phyloP scores from a whole-genome alignment of 441 rosid genomes.

The Adansonia gregorii region DNA sequence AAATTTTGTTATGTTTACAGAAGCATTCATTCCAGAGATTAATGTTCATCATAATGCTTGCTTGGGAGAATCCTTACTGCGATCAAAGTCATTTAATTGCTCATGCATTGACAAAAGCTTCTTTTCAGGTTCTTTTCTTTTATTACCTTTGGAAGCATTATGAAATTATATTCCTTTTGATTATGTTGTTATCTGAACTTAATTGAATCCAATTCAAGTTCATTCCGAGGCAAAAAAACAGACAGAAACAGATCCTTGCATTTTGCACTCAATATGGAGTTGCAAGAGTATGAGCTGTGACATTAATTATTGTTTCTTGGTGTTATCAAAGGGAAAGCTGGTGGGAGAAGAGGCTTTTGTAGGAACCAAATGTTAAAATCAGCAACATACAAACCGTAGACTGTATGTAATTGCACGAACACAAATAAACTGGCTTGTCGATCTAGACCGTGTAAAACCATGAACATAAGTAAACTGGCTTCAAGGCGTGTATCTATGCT shows the following conservation, averaged over 20 bases:
- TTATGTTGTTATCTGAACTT: slow-evolving; percentile 14
- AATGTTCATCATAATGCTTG: slow-evolving; percentile 92
- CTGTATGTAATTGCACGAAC: no score
- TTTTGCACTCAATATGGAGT: slow-evolving; percentile 24
- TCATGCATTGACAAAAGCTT: slow-evolving; percentile 47
- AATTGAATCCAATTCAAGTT: not conserved
- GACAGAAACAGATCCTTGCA: not conserved
- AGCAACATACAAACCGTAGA: no score
- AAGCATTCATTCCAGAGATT: slow-evolving; percentile 89
- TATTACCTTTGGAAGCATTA: slow-evolving; percentile 18
- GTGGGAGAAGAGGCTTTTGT: slow-evolving; percentile 85
- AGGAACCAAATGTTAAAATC: no score
- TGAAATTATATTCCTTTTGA: slow-evolving; percentile 15
- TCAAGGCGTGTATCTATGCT: no score
- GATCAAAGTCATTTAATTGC: slow-evolving; percentile 39
- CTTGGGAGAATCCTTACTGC: slow-evolving; percentile 83
- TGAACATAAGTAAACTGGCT: no score
- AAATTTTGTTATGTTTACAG: slow-evolving; percentile 35
- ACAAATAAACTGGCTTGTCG: no score
- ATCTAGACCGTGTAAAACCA: no score
- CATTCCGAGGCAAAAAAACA: not conserved
- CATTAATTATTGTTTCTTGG: slow-evolving; percentile 29
- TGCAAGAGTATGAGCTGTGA: slow-evolving; percentile 30
- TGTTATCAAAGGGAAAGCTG: slow-evolving; percentile 61
- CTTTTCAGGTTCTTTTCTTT: slow-evolving; percentile 62